Evolutionary conservation across 2,329 filamentous ascomycete species (phyloP).

Genomic region (Penicillium freii): DNA sequence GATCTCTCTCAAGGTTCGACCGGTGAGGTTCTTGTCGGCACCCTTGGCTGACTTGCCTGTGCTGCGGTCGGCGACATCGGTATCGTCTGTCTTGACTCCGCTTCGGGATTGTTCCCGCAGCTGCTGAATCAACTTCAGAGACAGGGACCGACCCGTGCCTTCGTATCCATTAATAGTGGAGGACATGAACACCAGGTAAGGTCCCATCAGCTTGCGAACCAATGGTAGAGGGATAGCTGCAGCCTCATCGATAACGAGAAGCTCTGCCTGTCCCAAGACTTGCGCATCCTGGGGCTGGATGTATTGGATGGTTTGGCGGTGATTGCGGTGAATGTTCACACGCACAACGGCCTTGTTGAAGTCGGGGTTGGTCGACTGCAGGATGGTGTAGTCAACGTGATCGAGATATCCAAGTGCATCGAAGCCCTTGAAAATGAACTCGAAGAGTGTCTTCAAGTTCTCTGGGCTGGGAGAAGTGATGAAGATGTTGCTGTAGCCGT

Average conservation of each 20-base stretch:
- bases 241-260: slow-evolving; percentile 95
- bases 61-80: slow-evolving; percentile 71
- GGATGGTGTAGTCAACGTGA: slow-evolving; percentile 95
- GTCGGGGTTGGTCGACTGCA: slow-evolving; percentile 95
- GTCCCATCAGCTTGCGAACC: slow-evolving; percentile 90
- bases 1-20: slow-evolving; percentile 83
- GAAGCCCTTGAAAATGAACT: slow-evolving; percentile 98
- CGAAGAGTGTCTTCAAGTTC: slow-evolving; percentile 97
- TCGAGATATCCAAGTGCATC: slow-evolving; percentile 92
- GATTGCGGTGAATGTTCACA: slow-evolving; percentile 91
- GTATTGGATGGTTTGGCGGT: slow-evolving; percentile 97
- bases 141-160: slow-evolving; percentile 90
- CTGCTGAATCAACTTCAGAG: slow-evolving; percentile 94
- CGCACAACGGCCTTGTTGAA: slow-evolving; percentile 99
- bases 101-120: slow-evolving; percentile 86
- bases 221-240: slow-evolving; percentile 92
- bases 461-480: slow-evolving; percentile 97
- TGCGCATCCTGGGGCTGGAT: slow-evolving; percentile 96
- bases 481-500: slow-evolving; percentile 99
- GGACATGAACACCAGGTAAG: slow-evolving; percentile 98
- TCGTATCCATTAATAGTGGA: slow-evolving; percentile 99
- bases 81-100: slow-evolving; percentile 56
- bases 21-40: slow-evolving; percentile 59
- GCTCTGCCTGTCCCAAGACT: slow-evolving; percentile 88
- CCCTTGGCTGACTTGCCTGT: slow-evolving; percentile 71